phyloP scores from a whole-genome alignment of 1,284 basidiomycete genomes.

The Mycocalia duriaeana region DNA sequence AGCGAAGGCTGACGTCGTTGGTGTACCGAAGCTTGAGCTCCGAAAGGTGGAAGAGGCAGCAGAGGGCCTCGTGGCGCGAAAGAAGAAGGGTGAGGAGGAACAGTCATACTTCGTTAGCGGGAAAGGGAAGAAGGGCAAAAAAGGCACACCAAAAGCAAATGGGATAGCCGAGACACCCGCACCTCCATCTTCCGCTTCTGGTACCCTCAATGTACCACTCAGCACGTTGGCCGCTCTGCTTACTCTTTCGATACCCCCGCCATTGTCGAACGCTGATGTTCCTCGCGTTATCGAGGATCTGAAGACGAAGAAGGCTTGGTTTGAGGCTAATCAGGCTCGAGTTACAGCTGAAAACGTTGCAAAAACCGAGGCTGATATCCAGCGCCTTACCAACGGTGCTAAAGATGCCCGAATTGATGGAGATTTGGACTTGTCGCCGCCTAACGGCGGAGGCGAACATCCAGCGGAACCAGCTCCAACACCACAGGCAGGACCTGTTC shows the following conservation, averaged over 20 bases:
- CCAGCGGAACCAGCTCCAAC: slow-evolving; percentile 46
- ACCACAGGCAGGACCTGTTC: slow-evolving; percentile 28
- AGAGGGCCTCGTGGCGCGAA: slow-evolving; percentile 75
- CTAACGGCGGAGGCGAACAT: slow-evolving; percentile 42
- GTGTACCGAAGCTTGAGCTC: slow-evolving; percentile 81
- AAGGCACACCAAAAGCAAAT: slow-evolving; percentile 32
- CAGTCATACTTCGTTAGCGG: slow-evolving; percentile 79
- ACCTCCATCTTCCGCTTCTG: slow-evolving; percentile 32
- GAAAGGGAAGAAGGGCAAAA: slow-evolving; percentile 64
- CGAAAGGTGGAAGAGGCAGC: slow-evolving; percentile 76
- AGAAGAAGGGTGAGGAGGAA: slow-evolving; percentile 89
- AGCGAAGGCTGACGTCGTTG: slow-evolving; percentile 47
- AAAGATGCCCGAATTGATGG: slow-evolving; percentile 45
- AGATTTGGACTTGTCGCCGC: slow-evolving; percentile 31
- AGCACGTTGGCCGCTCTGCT: slow-evolving; percentile 85
- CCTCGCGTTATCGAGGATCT: slow-evolving; percentile 86
- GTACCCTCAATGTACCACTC: slow-evolving; percentile 78
- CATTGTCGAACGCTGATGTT: slow-evolving; percentile 74
- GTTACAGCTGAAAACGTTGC: slow-evolving; percentile 70
- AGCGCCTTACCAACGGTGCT: slow-evolving; percentile 47
- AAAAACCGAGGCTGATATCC: slow-evolving; percentile 78
- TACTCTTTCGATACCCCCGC: slow-evolving; percentile 87
- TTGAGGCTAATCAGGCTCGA: slow-evolving; percentile 70
- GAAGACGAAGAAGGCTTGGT: slow-evolving; percentile 94
- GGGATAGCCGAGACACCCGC: slow-evolving; percentile 32